Conservation (phyloP, 768 basidiomycete genomes). For the Arthromyces matolae region DNA sequence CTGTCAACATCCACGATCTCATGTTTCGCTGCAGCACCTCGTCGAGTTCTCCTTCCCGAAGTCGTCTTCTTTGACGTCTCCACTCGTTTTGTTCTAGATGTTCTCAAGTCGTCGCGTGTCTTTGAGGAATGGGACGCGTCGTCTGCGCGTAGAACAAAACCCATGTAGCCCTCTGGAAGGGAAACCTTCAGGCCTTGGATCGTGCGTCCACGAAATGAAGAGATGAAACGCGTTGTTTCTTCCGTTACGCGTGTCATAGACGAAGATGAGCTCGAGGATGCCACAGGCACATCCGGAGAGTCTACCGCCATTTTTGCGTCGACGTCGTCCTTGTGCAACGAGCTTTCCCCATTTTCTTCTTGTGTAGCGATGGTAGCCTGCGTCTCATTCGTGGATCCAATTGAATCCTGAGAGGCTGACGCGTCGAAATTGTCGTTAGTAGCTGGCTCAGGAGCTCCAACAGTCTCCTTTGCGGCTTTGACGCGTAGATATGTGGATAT, state of each 20-base stretch:
- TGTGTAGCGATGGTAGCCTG: neutral
- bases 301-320: neutral
- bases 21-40: conserved; percentile 24
- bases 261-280: conserved; percentile 6
- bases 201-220: conserved; percentile 73
- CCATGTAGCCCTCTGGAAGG: conserved; percentile 64
- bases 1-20: no score
- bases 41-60: conserved; percentile 22
- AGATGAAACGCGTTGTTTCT: conserved; percentile 41
- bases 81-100: conserved; percentile 6
- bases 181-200: conserved; percentile 63
- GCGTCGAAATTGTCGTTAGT: conserved; percentile 6
- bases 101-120: conserved; percentile 4
- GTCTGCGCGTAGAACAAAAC: conserved; percentile 51
- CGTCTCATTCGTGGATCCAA: neutral
- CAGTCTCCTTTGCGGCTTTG: conserved; percentile 34
- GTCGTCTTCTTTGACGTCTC: conserved; percentile 12
- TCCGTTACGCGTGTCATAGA: conserved; percentile 22
- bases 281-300: neutral
- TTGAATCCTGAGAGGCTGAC: neutral
- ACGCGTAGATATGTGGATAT: conserved; percentile 72
- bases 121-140: conserved; percentile 7
- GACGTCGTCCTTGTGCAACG: neutral
- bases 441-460: conserved; percentile 22
- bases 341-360: neutral